These are phyloP conservation scores for Leucosporidium creatinivorum DNA, from an alignment of 768 basidiomycete species.

Conservation along the genomic window DNA sequence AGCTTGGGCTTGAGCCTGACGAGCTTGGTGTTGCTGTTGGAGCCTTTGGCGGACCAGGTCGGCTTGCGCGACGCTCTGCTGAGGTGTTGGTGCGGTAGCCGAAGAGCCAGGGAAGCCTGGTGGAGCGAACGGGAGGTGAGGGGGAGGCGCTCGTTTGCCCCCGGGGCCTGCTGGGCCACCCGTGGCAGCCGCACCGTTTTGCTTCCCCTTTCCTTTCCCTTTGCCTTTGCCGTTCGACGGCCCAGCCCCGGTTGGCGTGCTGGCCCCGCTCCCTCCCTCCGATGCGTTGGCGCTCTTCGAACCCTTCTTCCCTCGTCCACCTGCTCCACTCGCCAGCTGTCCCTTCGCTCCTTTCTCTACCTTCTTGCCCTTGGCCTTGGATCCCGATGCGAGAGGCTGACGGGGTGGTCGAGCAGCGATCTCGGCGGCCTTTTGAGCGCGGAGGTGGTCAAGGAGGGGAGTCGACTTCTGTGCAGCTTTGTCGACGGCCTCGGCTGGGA, in stretches of 20 bases:
- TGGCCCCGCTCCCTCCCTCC: background rate
- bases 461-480: slow-evolving; percentile 59
- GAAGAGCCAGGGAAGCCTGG: background rate
- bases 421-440: slow-evolving; percentile 59
- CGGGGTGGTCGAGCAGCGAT: slow-evolving; percentile 49
- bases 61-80: background rate
- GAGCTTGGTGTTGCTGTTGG: too few species aligned
- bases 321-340: too few species aligned
- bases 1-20: too few species aligned
- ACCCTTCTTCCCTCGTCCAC: too few species aligned
- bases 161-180: background rate
- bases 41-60: too few species aligned
- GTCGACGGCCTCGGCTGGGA: slow-evolving; percentile 41
- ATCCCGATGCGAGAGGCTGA: background rate
- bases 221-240: background rate
- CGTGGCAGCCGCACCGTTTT: background rate
- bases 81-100: background rate
- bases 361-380: background rate
- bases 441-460: slow-evolving; percentile 85
- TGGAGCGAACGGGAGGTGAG: background rate
- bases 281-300: too few species aligned
- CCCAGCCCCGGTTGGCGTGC: background rate
- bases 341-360: too few species aligned
- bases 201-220: background rate
- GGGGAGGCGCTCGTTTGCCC: background rate